phyloP scores from a whole-genome alignment of 345 rosid species.

The thale cress (Arabidopsis thaliana) region DNA sequence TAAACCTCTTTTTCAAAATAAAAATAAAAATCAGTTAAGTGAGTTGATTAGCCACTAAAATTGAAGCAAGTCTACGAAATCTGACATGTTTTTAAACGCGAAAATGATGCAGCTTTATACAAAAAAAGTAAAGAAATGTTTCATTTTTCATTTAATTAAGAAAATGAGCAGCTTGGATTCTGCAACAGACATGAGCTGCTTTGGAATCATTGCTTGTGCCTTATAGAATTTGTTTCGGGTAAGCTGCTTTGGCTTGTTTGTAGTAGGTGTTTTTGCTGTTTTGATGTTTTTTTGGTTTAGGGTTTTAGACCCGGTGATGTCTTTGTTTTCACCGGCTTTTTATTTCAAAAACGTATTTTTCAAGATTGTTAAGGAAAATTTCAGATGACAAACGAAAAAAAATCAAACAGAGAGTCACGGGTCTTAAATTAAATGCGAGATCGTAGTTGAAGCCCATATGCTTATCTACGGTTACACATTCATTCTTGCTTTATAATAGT shows the following conservation, averaged over 20 bases:
- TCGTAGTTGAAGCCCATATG: slow-evolving; percentile 20
- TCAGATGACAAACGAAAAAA: no score
- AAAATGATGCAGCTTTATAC: background rate
- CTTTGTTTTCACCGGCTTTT: no score
- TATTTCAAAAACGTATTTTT: no score
- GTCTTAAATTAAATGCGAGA: slow-evolving; percentile 10
- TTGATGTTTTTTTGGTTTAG: no score
- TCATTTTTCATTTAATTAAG: background rate
- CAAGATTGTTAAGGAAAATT: no score
- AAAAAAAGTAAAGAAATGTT: slow-evolving; percentile 6
- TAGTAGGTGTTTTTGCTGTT: no score
- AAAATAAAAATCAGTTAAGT: background rate
- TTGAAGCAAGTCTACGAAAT: background rate
- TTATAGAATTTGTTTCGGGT: no score
- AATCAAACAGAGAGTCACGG: background rate
- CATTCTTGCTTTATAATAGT: slow-evolving; percentile 6
- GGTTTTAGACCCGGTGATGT: no score
- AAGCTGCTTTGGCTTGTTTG: no score
- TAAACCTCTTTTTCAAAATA: background rate
- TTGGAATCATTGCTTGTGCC: no score
- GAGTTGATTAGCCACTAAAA: slow-evolving; percentile 7
- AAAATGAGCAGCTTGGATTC: background rate
- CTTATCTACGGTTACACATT: background rate
- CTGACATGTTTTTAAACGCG: background rate
- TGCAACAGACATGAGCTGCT: background rate